phyloP scores from a whole-genome alignment of 2,329 filamentous ascomycete genomes.

The Hymenoscyphus albidus region DNA sequence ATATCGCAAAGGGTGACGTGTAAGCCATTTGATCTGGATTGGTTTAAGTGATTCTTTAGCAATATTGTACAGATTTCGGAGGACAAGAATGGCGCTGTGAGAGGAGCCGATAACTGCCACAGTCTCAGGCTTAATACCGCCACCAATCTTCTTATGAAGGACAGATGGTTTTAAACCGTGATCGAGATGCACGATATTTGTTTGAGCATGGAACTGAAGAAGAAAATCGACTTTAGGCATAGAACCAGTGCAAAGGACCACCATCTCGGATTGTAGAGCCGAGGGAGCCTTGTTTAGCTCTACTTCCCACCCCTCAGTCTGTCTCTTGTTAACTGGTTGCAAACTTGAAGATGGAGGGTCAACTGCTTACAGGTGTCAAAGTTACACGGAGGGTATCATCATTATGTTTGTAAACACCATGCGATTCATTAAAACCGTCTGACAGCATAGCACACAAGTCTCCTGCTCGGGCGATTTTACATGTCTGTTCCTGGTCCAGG shows the following conservation, averaged over 20 bases:
- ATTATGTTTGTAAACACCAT: conserved; percentile 39
- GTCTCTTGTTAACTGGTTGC: conserved; percentile 11
- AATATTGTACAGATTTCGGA: conserved; percentile 56
- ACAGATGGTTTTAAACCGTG: conserved; percentile 50
- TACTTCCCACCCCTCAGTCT: conserved; percentile 37
- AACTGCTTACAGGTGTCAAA: conserved; percentile 36
- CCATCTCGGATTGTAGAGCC: conserved; percentile 17
- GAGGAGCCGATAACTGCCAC: conserved; percentile 60
- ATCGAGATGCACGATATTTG: conserved; percentile 48
- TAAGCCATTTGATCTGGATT: conserved; percentile 59
- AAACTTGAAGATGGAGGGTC: not conserved
- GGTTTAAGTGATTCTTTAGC: conserved; percentile 43
- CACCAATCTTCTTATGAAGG: conserved; percentile 43
- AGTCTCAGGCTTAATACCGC: conserved; percentile 44
- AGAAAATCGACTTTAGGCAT: conserved; percentile 41
- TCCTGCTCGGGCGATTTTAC: conserved; percentile 53
- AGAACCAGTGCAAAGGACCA: conserved; percentile 59
- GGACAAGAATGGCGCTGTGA: conserved; percentile 59
- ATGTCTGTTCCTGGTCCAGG: conserved; percentile 54
- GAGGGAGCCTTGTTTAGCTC: conserved; percentile 21
- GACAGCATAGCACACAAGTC: conserved; percentile 48
- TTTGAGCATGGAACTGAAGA: conserved; percentile 38
- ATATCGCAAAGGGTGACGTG: conserved; percentile 55
- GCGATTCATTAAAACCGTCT: conserved; percentile 40
- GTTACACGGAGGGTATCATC: conserved; percentile 40